Evolutionary conservation across 495 filamentous ascomycete genomes (phyloP).

Genomic region (Clohesyomyces aquaticus): DNA sequence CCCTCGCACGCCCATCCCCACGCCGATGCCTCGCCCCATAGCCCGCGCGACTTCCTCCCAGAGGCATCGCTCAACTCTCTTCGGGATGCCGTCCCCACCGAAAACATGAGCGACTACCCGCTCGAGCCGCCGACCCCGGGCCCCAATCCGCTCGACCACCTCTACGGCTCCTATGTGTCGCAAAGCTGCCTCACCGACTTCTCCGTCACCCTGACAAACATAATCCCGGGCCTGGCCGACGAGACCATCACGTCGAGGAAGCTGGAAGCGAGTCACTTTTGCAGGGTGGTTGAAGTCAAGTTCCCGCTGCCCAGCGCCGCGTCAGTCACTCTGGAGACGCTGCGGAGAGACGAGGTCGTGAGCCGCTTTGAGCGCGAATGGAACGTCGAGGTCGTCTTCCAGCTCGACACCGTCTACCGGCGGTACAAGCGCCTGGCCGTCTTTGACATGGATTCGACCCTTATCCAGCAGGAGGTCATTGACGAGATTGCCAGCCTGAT

Average conservation of each 20-base stretch:
- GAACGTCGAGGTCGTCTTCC: constrained; percentile 81
- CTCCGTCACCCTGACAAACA: constrained; percentile 63
- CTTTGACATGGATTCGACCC: constrained; percentile 97
- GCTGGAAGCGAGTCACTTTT: constrained; percentile 26
- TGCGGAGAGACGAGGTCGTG: constrained; percentile 77
- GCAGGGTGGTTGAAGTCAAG: constrained; percentile 44
- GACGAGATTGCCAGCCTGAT: constrained; percentile 86
- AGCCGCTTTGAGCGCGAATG: constrained; percentile 83
- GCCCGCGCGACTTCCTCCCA: constrained; percentile 31
- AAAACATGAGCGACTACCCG: constrained; percentile 69
- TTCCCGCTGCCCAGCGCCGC: constrained; percentile 62
- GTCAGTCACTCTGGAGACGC: constrained; percentile 69
- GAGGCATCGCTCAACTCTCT: constrained; percentile 26
- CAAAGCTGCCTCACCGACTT: constrained; percentile 83
- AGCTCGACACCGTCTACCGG: constrained; percentile 70
- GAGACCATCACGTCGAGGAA: constrained; percentile 67
- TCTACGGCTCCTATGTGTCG: constrained; percentile 76
- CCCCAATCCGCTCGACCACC: constrained; percentile 66
- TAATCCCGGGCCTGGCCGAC: constrained; percentile 62
- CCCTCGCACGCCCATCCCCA: constrained; percentile 34
- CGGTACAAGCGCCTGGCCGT: constrained; percentile 79
- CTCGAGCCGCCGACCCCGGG: constrained; percentile 68
- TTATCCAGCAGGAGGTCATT: constrained; percentile 96
- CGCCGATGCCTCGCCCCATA: constrained; percentile 27
- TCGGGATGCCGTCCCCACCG: constrained; percentile 53